These are phyloP conservation scores for Boletus rufocinnamomeus DNA, from an alignment of 768 basidiomycete species.

Conservation along the genomic window DNA sequence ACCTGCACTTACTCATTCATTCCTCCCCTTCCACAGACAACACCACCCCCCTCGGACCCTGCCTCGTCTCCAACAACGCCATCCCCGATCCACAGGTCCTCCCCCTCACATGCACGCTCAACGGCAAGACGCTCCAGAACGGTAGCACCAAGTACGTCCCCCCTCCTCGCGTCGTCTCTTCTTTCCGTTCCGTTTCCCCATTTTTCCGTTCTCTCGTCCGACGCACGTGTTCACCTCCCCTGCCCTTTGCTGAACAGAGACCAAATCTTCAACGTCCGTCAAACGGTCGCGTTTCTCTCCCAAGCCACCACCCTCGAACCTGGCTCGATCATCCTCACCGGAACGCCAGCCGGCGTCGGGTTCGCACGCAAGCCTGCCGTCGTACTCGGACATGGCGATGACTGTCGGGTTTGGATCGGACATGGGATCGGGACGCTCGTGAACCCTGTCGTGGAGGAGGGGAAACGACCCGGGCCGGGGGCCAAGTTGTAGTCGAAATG, in stretches of 20 bases:
- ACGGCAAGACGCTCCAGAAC: slow-evolving; percentile 69
- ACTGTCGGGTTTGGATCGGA: slow-evolving; percentile 66
- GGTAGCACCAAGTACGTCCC: slow-evolving; percentile 66
- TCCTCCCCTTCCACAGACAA: slow-evolving; percentile 25
- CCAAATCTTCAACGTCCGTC: slow-evolving; percentile 78
- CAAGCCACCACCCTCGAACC: slow-evolving; percentile 83
- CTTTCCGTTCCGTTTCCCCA: neutral
- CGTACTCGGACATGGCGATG: slow-evolving; percentile 74
- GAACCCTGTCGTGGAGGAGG: slow-evolving; percentile 78
- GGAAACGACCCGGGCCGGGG: slow-evolving; percentile 14
- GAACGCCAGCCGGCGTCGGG: slow-evolving; percentile 81
- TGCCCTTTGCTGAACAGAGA: slow-evolving; percentile 46
- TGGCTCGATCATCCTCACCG: slow-evolving; percentile 81
- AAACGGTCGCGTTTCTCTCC: slow-evolving; percentile 79
- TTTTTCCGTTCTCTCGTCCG: neutral
- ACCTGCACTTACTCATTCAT: neutral
- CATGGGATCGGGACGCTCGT: slow-evolving; percentile 77
- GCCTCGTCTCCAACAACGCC: slow-evolving; percentile 64
- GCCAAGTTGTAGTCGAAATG: slow-evolving; percentile 44
- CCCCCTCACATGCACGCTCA: slow-evolving; percentile 62
- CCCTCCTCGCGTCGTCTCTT: neutral
- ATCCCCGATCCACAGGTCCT: slow-evolving; percentile 70
- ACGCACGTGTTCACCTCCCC: neutral
- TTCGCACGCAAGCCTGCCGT: slow-evolving; percentile 71
- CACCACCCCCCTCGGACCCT: slow-evolving; percentile 73